A percentile compares a stretch with the other conserved stretches of the same genome.
These are phyloP conservation scores for Fusarium bulbicola DNA, from an alignment of 2,329 filamentous ascomycete species.

Conservation along the genomic window DNA sequence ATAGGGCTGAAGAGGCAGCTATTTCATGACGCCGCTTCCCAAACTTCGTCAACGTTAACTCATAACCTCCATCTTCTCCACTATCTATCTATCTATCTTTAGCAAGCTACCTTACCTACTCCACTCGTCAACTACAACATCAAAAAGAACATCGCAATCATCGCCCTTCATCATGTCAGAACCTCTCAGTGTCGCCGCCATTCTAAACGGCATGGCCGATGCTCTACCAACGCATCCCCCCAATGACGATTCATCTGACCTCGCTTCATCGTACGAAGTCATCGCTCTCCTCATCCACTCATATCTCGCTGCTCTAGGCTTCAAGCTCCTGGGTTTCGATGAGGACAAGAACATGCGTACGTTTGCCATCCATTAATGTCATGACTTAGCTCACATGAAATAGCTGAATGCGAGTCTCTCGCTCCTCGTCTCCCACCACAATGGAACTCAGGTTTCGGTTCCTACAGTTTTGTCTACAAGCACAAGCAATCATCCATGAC, in stretches of 20 bases:
- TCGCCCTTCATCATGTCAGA: conserved; percentile 36
- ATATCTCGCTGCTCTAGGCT: conserved; percentile 81
- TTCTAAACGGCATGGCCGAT: conserved; percentile 67
- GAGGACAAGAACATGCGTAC: conserved; percentile 81
- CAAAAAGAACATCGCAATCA: not conserved
- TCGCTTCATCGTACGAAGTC: conserved; percentile 81
- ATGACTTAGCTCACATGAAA: conserved; percentile 13
- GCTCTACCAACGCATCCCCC: conserved; percentile 64
- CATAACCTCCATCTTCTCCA: conserved; percentile 7
- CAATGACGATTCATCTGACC: conserved; percentile 65
- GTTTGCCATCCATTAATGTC: conserved; percentile 9
- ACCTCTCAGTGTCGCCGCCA: conserved; percentile 45
- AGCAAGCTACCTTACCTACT: not conserved
- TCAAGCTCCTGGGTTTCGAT: conserved; percentile 82
- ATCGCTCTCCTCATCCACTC: conserved; percentile 86
- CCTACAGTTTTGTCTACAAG: conserved; percentile 85
- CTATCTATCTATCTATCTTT: conserved; percentile 2
- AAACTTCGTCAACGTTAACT: not conserved
- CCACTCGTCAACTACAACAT: not conserved
- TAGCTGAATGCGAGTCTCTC: conserved; percentile 60
- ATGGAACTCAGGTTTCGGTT: conserved; percentile 81
- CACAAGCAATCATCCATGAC: conserved; percentile 87
- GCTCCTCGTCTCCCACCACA: conserved; percentile 73
- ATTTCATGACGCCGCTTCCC: conserved; percentile 38
- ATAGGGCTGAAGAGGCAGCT: conserved; percentile 44